phyloP scores from a whole-genome alignment of 1,284 basidiomycete species.

The Pseudozyma tsukubaensis region DNA sequence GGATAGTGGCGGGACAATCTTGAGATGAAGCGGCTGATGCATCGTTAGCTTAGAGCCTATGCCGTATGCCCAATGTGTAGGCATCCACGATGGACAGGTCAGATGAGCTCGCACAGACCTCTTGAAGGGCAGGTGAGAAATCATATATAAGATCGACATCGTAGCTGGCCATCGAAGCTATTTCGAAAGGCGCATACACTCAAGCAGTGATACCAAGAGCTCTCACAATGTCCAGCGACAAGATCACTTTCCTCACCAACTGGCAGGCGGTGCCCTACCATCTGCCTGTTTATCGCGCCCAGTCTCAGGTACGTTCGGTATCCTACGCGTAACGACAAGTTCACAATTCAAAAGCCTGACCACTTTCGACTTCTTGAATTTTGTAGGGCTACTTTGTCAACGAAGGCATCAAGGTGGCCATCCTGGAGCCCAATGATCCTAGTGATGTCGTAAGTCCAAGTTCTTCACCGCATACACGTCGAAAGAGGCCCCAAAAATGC shows the following conservation, averaged over 20 bases:
- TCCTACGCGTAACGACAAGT: constrained; percentile 22
- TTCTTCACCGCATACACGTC: neutral
- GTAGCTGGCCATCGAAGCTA: neutral
- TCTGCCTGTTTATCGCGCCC: constrained; percentile 69
- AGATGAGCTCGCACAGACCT: no score
- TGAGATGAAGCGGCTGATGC: no score
- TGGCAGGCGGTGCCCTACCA: constrained; percentile 70
- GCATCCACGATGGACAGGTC: no score
- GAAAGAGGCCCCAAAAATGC: neutral
- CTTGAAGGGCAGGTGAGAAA: no score
- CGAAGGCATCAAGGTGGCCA: constrained; percentile 70
- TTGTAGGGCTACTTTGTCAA: constrained; percentile 54
- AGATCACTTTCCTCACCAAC: constrained; percentile 58
- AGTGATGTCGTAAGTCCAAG: constrained; percentile 53
- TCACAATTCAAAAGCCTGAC: neutral
- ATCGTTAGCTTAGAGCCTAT: no score
- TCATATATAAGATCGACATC: no score
- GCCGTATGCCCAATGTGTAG: no score
- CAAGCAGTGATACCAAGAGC: no score
- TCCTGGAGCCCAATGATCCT: constrained; percentile 68
- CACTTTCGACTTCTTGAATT: neutral
- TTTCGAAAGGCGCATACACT: neutral
- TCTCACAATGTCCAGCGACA: constrained; percentile 52
- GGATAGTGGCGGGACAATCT: no score
- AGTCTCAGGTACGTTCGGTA: constrained; percentile 56